Evolutionary conservation across 108 stramenopile genomes (phyloP).

Genomic region (Aurantiochytrium sp.): DNA sequence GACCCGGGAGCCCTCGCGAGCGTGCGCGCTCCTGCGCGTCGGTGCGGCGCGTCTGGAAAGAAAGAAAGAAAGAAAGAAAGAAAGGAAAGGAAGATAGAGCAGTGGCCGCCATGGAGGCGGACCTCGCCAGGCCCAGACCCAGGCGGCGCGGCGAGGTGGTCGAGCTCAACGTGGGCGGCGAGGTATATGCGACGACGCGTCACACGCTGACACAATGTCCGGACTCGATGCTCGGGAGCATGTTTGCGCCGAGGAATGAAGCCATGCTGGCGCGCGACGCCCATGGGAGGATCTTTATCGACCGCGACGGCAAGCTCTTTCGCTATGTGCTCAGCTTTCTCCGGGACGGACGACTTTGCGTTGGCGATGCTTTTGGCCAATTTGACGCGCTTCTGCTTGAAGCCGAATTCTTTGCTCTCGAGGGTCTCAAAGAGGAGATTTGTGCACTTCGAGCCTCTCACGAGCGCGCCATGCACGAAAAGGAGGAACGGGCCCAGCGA

Average conservation of each 20-base stretch:
- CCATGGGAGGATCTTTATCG: not conserved
- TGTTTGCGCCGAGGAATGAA: not conserved
- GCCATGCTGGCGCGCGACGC: not conserved
- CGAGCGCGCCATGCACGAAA: not conserved
- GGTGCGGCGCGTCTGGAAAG: too few species aligned
- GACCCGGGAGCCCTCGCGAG: too few species aligned
- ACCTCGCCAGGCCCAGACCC: too few species aligned
- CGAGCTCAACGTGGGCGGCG: conserved; percentile 4
- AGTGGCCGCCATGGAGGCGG: too few species aligned
- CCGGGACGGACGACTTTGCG: not conserved
- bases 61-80: too few species aligned
- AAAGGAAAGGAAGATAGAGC: too few species aligned
- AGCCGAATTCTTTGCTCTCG: conserved; percentile 1
- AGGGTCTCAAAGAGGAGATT: not conserved
- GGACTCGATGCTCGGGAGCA: not conserved
- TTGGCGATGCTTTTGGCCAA: not conserved
- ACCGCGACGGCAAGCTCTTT: conserved; percentile 14
- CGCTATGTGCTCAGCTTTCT: not conserved
- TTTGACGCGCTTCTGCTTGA: not conserved
- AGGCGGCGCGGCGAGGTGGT: not conserved
- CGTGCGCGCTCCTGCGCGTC: too few species aligned
- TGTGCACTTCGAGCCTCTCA: not conserved
- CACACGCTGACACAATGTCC: not conserved
- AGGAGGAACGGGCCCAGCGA: not conserved
- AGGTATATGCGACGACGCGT: not conserved